These are phyloP conservation scores for Biscogniauxia mediterranea DNA, from an alignment of 2,329 filamentous ascomycete species.

Conservation along the genomic window DNA sequence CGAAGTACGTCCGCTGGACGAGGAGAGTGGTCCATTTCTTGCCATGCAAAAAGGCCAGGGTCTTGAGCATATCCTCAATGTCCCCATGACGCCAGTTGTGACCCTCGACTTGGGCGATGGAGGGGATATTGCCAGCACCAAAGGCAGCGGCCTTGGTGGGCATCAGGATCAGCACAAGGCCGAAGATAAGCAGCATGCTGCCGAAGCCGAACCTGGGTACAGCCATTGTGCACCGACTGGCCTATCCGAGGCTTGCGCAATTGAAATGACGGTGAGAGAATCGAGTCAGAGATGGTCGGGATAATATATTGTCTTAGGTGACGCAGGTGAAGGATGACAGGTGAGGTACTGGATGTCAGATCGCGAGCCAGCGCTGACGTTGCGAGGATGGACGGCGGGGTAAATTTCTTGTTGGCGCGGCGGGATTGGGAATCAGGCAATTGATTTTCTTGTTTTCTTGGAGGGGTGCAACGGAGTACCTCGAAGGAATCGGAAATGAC, in stretches of 20 bases:
- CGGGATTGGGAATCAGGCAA: not conserved
- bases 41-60: conserved; percentile 71
- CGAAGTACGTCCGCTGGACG: conserved; percentile 78
- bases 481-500: not conserved
- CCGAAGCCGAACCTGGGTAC: conserved; percentile 46
- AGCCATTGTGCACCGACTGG: conserved; percentile 40
- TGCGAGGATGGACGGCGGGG: not conserved
- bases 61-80: conserved; percentile 80
- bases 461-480: too few relatives aligned
- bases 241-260: not conserved
- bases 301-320: not conserved
- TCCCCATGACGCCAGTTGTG: conserved; percentile 72
- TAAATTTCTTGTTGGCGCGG: not conserved
- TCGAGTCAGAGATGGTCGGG: not conserved
- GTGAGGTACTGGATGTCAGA: not conserved
- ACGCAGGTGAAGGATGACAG: not conserved
- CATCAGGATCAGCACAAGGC: conserved; percentile 55
- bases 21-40: conserved; percentile 84
- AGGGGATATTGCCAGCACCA: conserved; percentile 71
- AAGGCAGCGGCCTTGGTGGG: conserved; percentile 60
- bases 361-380: not conserved
- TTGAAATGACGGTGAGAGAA: not conserved
- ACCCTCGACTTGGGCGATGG: conserved; percentile 60
- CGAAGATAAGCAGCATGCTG: conserved; percentile 51
- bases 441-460: not conserved